phyloP scores from a whole-genome alignment of 139 green algal species.

The Dunaliella primolecta region DNA sequence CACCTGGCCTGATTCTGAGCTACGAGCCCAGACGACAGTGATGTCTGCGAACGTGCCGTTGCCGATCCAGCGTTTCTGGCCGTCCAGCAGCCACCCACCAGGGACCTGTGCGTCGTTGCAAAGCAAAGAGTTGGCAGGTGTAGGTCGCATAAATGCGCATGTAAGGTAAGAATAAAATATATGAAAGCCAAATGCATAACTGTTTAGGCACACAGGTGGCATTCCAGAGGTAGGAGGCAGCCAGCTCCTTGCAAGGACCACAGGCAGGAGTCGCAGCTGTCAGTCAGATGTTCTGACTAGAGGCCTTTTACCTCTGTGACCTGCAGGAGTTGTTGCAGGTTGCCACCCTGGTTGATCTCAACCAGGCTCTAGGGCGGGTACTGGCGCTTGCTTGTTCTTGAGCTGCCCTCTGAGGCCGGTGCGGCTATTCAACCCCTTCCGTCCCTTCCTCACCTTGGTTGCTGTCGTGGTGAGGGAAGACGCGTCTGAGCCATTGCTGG shows the following conservation, averaged over 20 bases:
- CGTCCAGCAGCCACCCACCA: constrained; percentile 86
- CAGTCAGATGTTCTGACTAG: too few relatives aligned
- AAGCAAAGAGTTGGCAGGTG: neutral
- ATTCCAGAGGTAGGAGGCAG: neutral
- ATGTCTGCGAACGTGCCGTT: constrained; percentile 91
- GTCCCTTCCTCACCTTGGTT: constrained; percentile 62
- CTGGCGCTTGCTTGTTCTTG: too few relatives aligned
- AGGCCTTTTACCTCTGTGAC: too few relatives aligned
- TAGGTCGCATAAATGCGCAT: neutral
- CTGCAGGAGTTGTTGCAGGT: too few relatives aligned
- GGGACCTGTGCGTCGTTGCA: constrained; percentile 38
- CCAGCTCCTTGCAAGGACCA: neutral
- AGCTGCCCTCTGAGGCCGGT: too few relatives aligned
- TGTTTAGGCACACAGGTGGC: too few relatives aligned
- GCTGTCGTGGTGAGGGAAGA: constrained; percentile 71
- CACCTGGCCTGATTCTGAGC: constrained; percentile 57
- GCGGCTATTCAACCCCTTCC: too few relatives aligned
- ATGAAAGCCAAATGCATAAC: too few relatives aligned
- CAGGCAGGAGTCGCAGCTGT: too few relatives aligned
- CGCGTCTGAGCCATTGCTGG: constrained; percentile 83
- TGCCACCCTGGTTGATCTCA: too few relatives aligned
- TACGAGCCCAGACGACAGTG: constrained; percentile 80
- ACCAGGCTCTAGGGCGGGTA: too few relatives aligned
- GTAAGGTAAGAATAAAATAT: neutral
- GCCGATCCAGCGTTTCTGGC: constrained; percentile 94